Conservation (phyloP, 2,329 filamentous ascomycete genomes). For the Purpureocillium takamizusanense region DNA sequence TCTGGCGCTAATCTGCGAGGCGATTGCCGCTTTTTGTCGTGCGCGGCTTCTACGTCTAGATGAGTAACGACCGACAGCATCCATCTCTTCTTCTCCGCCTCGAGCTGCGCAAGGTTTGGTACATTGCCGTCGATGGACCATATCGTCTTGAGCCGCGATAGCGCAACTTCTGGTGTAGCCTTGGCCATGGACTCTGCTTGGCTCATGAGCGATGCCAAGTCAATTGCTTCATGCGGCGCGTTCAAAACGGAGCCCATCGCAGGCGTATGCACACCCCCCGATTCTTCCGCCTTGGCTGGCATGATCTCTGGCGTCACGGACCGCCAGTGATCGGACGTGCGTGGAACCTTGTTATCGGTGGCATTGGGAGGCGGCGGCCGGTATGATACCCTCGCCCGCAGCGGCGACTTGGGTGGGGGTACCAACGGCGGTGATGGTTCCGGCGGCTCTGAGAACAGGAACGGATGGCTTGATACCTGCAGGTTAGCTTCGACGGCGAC, state of each 20-base stretch:
- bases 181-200: slow-evolving; percentile 7
- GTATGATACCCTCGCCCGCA: background rate
- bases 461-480: background rate
- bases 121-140: background rate
- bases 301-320: background rate
- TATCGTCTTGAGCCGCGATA: slow-evolving; percentile 9
- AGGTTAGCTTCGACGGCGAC: too few species aligned
- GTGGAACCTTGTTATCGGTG: slow-evolving; percentile 2
- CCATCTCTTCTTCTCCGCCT: slow-evolving; percentile 27
- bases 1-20: background rate
- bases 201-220: background rate
- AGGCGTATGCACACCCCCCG: background rate
- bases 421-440: slow-evolving; percentile 1
- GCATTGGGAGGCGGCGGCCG: slow-evolving; percentile 1
- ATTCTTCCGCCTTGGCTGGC: background rate
- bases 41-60: slow-evolving; percentile 23
- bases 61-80: slow-evolving; percentile 49
- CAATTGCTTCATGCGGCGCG: background rate
- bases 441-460: background rate
- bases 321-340: slow-evolving; percentile 6
- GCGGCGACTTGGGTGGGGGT: slow-evolving; percentile 8
- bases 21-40: background rate
- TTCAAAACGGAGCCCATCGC: background rate
- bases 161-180: slow-evolving; percentile 5
- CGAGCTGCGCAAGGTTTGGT: slow-evolving; percentile 15